Evolutionary conservation across 768 basidiomycete genomes (phyloP).

Genomic region (Amanita polypyramis): DNA sequence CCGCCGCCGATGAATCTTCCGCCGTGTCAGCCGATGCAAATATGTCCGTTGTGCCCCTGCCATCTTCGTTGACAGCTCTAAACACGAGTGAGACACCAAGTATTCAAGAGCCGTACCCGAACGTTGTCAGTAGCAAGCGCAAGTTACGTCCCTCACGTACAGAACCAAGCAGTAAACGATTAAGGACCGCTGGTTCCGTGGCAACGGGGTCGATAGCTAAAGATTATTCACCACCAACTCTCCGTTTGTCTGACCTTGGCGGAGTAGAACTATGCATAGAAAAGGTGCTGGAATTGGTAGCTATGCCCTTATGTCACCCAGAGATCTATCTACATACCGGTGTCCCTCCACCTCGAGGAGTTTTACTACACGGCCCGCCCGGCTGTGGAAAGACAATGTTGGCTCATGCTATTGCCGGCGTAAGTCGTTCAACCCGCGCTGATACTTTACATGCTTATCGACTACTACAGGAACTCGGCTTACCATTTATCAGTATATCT

Average conservation of each 20-base stretch:
- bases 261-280: conserved; percentile 82
- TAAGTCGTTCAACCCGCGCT: conserved; percentile 25
- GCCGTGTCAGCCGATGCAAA: conserved; percentile 8
- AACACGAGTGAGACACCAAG: conserved; percentile 11
- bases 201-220: conserved; percentile 31
- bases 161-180: conserved; percentile 50
- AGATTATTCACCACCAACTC: conserved; percentile 62
- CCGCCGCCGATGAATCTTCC: conserved; percentile 8
- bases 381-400: conserved; percentile 95
- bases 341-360: conserved; percentile 85
- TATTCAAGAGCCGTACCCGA: background rate
- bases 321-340: conserved; percentile 94
- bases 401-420: conserved; percentile 93
- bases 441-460: background rate
- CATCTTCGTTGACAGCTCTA: conserved; percentile 6
- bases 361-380: conserved; percentile 89
- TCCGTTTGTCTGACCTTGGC: conserved; percentile 77
- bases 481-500: conserved; percentile 91
- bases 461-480: conserved; percentile 63
- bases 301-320: conserved; percentile 89
- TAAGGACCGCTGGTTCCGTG: conserved; percentile 26
- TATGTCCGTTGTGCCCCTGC: conserved; percentile 4
- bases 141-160: conserved; percentile 47
- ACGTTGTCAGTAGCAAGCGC: conserved; percentile 36
- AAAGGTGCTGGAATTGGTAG: conserved; percentile 93